Conservation (phyloP, 768 basidiomycete genomes). For the Cystofilobasidium bisporidii region DNA sequence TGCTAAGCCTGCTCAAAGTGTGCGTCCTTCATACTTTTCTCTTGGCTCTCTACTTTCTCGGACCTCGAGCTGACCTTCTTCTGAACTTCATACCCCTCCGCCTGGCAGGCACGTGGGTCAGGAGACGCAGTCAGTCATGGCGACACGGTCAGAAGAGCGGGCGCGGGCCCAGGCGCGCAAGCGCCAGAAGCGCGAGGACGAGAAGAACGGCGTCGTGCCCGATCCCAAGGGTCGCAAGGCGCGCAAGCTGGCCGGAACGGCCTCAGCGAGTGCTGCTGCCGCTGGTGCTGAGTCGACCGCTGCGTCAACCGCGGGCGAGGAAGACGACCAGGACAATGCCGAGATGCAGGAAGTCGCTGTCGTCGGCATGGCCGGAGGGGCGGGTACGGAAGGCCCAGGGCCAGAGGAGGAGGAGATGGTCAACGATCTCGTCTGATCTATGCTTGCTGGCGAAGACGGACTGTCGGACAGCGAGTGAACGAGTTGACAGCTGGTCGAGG, state of each 20-base stretch:
- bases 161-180: slow-evolving; percentile 16
- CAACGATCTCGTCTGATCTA: background rate
- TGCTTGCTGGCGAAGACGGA: too few relatives aligned
- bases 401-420: slow-evolving; percentile 2
- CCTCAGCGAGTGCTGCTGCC: background rate
- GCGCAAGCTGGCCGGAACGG: background rate
- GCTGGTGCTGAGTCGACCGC: background rate
- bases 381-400: too few relatives aligned
- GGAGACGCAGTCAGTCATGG: slow-evolving; percentile 22
- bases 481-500: too few relatives aligned
- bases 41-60: too few relatives aligned
- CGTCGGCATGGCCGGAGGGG: too few relatives aligned
- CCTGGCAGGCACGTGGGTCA: slow-evolving; percentile 15
- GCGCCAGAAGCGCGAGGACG: slow-evolving; percentile 18
- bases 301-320: background rate
- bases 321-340: background rate
- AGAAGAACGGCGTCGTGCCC: background rate
- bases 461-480: too few relatives aligned
- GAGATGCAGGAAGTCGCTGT: background rate
- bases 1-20: slow-evolving; percentile 81
- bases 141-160: slow-evolving; percentile 16
- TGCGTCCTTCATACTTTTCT: too few relatives aligned
- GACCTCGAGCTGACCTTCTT: background rate
- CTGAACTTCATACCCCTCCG: background rate
- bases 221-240: background rate